Percentiles rank a stretch among this genome's conserved stretches.
Evolutionary conservation across 1,139 yeast species (phyloP).

Genomic region (Candida labiduridarum): DNA sequence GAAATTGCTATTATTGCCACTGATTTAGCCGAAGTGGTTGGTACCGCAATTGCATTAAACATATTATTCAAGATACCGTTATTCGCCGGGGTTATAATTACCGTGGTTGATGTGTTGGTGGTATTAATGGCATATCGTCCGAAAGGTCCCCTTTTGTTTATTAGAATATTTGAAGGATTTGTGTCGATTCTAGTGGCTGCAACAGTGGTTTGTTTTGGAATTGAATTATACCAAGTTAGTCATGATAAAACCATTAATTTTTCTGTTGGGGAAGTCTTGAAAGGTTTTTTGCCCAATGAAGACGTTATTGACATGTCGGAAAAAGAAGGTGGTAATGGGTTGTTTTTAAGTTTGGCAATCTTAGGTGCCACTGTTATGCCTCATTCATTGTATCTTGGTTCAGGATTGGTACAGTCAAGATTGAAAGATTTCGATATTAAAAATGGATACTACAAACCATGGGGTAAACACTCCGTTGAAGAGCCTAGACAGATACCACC

Average conservation of each 20-base stretch:
- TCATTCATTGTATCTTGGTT: constrained; percentile 87
- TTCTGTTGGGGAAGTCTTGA: constrained; percentile 54
- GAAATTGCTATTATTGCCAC: constrained; percentile 92
- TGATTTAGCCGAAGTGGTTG: constrained; percentile 91
- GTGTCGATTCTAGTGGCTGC: constrained; percentile 77
- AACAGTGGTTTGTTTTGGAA: constrained; percentile 82
- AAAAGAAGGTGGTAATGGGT: constrained; percentile 64
- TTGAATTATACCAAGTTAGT: constrained; percentile 74
- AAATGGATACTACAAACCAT: constrained; percentile 53
- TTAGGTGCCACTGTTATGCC: constrained; percentile 99
- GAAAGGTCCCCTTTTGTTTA: constrained; percentile 76
- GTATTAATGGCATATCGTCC: constrained; percentile 90
- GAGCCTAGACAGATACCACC: not conserved
- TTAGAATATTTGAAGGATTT: constrained; percentile 80
- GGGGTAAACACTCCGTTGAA: constrained; percentile 7
- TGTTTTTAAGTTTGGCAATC: constrained; percentile 85
- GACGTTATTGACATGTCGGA: constrained; percentile 64
- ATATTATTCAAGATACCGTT: constrained; percentile 80
- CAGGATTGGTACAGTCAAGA: constrained; percentile 91
- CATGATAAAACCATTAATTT: constrained; percentile 53
- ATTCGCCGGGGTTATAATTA: constrained; percentile 74
- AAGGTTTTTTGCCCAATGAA: constrained; percentile 79
- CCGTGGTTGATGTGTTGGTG: constrained; percentile 81
- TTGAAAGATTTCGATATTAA: constrained; percentile 77
- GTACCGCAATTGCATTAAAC: constrained; percentile 87